These are phyloP conservation scores for Kazachstania sp. DNA, from an alignment of 1,139 yeast species.

Conservation along the genomic window DNA sequence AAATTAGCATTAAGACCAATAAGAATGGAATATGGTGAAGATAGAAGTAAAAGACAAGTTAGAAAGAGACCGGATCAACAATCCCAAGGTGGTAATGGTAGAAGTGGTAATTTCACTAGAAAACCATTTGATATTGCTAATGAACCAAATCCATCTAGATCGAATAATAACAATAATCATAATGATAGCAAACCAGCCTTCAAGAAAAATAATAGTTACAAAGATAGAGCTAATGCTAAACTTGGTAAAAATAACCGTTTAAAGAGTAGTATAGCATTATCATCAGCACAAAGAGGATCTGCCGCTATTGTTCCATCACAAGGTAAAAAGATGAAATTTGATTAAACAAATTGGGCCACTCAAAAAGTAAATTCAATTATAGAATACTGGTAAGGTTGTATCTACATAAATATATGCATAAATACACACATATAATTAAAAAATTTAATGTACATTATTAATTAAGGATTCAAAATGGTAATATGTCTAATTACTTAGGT, in stretches of 20 bases:
- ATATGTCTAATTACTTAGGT: too few species aligned
- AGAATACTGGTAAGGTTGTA: background rate
- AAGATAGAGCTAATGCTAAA: slow-evolving; percentile 7
- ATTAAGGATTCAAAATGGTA: too few species aligned
- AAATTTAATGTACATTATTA: too few species aligned
- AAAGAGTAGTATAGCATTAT: slow-evolving; percentile 81
- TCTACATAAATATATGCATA: too few species aligned
- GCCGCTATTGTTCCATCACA: slow-evolving; percentile 82
- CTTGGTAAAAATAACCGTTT: slow-evolving; percentile 39
- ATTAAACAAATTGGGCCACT: slow-evolving; percentile 14
- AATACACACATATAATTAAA: too few species aligned
- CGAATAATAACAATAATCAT: background rate
- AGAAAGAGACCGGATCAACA: slow-evolving; percentile 27
- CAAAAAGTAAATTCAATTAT: background rate
- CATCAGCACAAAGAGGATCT: slow-evolving; percentile 82
- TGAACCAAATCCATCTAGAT: background rate
- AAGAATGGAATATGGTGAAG: slow-evolving; percentile 91
- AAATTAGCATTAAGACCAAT: slow-evolving; percentile 65
- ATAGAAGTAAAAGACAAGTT: slow-evolving; percentile 64
- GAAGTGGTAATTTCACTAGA: slow-evolving; percentile 1
- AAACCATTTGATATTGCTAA: slow-evolving; percentile 16
- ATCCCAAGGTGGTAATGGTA: background rate
- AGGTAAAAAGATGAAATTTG: slow-evolving; percentile 81
- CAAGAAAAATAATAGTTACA: slow-evolving; percentile 20
- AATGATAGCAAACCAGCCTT: slow-evolving; percentile 3